These are phyloP conservation scores for Aegilops longissima DNA, from an alignment of 176 grass and related monocot genomes.

Conservation along the genomic window DNA sequence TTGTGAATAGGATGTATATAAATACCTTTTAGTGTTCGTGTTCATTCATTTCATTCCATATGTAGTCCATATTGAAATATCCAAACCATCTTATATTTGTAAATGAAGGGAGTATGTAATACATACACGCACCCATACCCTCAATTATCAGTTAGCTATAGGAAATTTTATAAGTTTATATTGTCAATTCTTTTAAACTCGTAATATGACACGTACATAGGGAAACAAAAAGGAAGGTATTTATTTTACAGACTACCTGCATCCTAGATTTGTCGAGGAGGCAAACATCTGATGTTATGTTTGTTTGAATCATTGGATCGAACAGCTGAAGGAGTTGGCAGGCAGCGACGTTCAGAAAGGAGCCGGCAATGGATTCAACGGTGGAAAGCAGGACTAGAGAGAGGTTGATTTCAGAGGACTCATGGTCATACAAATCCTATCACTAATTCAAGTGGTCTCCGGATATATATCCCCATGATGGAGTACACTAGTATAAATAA, in stretches of 20 bases:
- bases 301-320: neutral
- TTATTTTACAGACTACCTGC: neutral
- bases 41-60: too few relatives aligned
- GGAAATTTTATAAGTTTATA: neutral
- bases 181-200: neutral
- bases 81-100: too few relatives aligned
- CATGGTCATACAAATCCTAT: neutral
- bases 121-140: neutral
- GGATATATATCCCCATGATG: neutral
- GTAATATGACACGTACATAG: neutral
- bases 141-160: neutral
- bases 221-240: neutral
- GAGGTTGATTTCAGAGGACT: neutral
- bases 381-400: neutral
- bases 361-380: neutral
- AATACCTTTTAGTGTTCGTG: too few relatives aligned
- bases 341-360: neutral
- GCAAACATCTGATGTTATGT: neutral
- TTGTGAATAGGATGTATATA: too few relatives aligned
- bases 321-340: slow-evolving; percentile 12
- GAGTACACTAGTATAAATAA: neutral
- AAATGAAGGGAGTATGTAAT: neutral
- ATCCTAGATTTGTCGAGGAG: neutral
- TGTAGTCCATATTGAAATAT: too few relatives aligned
- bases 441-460: neutral